Evolutionary conservation across 225 moss, liverwort and hornwort species (phyloP).

Genomic region (Ulota crispa): DNA sequence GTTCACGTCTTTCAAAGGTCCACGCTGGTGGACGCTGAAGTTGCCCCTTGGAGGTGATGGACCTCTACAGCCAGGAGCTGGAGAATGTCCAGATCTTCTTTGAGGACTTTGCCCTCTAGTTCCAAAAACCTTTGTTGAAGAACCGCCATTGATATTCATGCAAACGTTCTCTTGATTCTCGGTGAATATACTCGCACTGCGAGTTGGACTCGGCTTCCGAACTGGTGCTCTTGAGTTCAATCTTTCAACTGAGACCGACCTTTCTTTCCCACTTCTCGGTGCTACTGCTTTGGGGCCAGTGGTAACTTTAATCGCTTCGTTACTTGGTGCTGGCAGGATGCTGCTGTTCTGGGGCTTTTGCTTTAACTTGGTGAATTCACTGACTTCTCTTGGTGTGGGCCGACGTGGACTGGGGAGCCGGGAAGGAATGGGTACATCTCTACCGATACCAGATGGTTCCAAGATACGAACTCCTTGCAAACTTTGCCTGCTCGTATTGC

Average conservation of each 20-base stretch:
- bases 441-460: slow-evolving; percentile 27
- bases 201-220: slow-evolving; percentile 46
- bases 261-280: slow-evolving; percentile 32
- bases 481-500: slow-evolving; percentile 19
- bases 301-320: slow-evolving; percentile 23
- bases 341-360: slow-evolving; percentile 40
- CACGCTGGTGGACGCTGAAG: slow-evolving; percentile 40
- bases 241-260: slow-evolving; percentile 46
- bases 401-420: slow-evolving; percentile 35
- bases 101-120: slow-evolving; percentile 42
- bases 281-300: slow-evolving; percentile 3
- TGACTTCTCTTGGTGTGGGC: slow-evolving; percentile 30
- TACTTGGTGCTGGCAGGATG: slow-evolving; percentile 20
- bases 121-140: slow-evolving; percentile 23
- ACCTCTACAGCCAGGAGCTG: slow-evolving; percentile 52
- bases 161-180: slow-evolving; percentile 54
- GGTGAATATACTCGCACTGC: slow-evolving; percentile 25
- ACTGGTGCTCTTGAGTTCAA: slow-evolving; percentile 29
- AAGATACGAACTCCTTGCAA: slow-evolving; percentile 9
- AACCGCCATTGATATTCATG: slow-evolving; percentile 14
- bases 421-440: slow-evolving; percentile 22
- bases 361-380: slow-evolving; percentile 29
- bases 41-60: slow-evolving; percentile 39
- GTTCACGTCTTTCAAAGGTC: slow-evolving; percentile 51
- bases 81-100: slow-evolving; percentile 39